Percentiles rank a stretch among this genome's conserved stretches.
phyloP scores from a whole-genome alignment of 768 basidiomycete species.

The Rhodotorula paludigena region DNA sequence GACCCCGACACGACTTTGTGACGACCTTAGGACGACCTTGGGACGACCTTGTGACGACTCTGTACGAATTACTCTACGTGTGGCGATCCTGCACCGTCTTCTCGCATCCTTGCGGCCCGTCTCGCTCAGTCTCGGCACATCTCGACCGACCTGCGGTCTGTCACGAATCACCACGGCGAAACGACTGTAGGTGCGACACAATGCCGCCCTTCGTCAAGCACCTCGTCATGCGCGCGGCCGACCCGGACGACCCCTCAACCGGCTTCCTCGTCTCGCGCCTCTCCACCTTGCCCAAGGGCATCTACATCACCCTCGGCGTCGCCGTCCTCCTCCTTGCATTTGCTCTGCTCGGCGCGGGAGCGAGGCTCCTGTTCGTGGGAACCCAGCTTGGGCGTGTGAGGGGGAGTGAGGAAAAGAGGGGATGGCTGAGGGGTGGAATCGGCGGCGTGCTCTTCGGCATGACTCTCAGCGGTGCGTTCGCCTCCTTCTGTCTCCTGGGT shows the following conservation, averaged over 20 bases:
- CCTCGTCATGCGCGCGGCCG: too few species aligned
- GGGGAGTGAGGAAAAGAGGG: constrained; percentile 12
- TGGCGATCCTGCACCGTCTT: too few species aligned
- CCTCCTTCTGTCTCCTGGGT: neutral
- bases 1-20: too few species aligned
- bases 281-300: constrained; percentile 2
- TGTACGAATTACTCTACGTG: too few species aligned
- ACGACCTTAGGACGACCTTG: too few species aligned
- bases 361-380: neutral
- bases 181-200: too few species aligned
- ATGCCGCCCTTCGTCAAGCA: too few species aligned
- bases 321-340: constrained; percentile 16
- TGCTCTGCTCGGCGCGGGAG: neutral
- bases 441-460: constrained; percentile 16
- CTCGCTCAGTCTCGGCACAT: too few species aligned
- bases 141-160: too few species aligned
- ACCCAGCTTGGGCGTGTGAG: constrained; percentile 4
- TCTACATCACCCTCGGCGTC: constrained; percentile 16
- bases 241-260: neutral
- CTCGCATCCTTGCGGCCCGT: too few species aligned
- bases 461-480: neutral
- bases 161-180: too few species aligned
- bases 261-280: constrained; percentile 30
- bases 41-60: too few species aligned
- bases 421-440: constrained; percentile 20